Evolutionary conservation across 2,329 filamentous ascomycete genomes (phyloP).

Genomic region (Colletotrichum melonis): DNA sequence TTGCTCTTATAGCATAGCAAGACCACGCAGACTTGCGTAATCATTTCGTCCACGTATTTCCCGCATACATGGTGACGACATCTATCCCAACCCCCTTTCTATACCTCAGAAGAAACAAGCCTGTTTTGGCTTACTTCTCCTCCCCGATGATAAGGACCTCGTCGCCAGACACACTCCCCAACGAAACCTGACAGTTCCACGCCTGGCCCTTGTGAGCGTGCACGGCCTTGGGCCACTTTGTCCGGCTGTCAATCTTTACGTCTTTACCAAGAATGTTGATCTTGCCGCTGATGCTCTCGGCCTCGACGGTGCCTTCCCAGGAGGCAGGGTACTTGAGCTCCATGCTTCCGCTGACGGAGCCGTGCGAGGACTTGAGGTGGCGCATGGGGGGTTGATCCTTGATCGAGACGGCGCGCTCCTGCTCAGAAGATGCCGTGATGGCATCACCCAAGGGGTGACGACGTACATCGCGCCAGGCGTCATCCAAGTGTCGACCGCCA

Average conservation of each 20-base stretch:
- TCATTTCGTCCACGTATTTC: constrained; percentile 9
- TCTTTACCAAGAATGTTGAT: constrained; percentile 55
- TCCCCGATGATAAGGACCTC: constrained; percentile 2
- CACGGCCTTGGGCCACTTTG: constrained; percentile 48
- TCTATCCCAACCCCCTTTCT: background rate
- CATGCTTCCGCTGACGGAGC: constrained; percentile 56
- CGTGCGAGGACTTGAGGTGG: constrained; percentile 54
- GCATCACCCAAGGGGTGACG: background rate
- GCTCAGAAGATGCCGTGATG: background rate
- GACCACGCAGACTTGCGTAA: background rate
- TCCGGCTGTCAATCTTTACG: constrained; percentile 50
- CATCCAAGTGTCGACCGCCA: constrained; percentile 3
- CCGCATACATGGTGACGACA: background rate
- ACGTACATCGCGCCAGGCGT: background rate
- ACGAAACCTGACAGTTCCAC: background rate
- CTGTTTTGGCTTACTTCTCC: background rate
- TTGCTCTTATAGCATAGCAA: too few species aligned
- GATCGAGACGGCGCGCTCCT: background rate
- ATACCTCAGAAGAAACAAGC: background rate
- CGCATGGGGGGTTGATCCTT: constrained; percentile 41
- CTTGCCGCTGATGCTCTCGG: constrained; percentile 53
- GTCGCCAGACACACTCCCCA: constrained; percentile 15
- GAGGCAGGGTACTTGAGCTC: constrained; percentile 56
- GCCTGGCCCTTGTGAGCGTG: constrained; percentile 42
- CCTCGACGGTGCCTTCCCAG: constrained; percentile 60